Evolutionary conservation across 805 yeast genomes (phyloP).

Genomic region (Candida rishiriensis): DNA sequence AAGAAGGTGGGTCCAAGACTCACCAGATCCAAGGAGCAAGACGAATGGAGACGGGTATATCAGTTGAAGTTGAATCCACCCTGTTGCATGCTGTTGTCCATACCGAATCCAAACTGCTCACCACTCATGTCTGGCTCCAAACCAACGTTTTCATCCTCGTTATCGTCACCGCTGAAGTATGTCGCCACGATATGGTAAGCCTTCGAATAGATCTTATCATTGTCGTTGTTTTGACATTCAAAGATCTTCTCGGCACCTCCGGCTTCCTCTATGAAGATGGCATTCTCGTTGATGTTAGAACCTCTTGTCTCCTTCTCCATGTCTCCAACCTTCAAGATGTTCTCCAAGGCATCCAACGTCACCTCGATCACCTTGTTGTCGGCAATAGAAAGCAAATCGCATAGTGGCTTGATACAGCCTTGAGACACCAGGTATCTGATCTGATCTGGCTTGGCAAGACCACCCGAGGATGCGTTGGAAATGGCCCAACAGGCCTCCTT

Average conservation of each 20-base stretch:
- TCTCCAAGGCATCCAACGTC: slow-evolving; percentile 90
- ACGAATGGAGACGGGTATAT: background rate
- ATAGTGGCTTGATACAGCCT: slow-evolving; percentile 95
- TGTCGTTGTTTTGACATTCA: slow-evolving; percentile 86
- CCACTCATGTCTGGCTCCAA: slow-evolving; percentile 71
- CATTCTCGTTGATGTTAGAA: slow-evolving; percentile 72
- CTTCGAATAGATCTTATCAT: slow-evolving; percentile 88
- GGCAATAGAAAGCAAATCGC: slow-evolving; percentile 84
- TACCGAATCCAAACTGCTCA: slow-evolving; percentile 85
- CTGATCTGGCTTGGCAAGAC: slow-evolving; percentile 85
- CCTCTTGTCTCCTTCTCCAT: slow-evolving; percentile 77
- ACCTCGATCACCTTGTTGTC: slow-evolving; percentile 93
- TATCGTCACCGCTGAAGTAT: slow-evolving; percentile 82
- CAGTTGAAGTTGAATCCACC: slow-evolving; percentile 47
- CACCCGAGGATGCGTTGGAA: slow-evolving; percentile 96
- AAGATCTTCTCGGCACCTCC: slow-evolving; percentile 97
- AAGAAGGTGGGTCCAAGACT: background rate
- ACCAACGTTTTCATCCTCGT: slow-evolving; percentile 59
- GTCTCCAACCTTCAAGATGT: slow-evolving; percentile 92
- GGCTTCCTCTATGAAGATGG: slow-evolving; percentile 92
- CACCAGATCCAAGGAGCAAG: background rate
- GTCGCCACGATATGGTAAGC: slow-evolving; percentile 87
- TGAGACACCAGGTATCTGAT: slow-evolving; percentile 88
- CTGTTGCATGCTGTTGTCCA: slow-evolving; percentile 45
- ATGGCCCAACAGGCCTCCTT: slow-evolving; percentile 99